A percentile compares a stretch with the other conserved stretches of the same genome.
phyloP scores from a whole-genome alignment of 352 stramenopile genomes.

The Phytophthora foliorum region DNA sequence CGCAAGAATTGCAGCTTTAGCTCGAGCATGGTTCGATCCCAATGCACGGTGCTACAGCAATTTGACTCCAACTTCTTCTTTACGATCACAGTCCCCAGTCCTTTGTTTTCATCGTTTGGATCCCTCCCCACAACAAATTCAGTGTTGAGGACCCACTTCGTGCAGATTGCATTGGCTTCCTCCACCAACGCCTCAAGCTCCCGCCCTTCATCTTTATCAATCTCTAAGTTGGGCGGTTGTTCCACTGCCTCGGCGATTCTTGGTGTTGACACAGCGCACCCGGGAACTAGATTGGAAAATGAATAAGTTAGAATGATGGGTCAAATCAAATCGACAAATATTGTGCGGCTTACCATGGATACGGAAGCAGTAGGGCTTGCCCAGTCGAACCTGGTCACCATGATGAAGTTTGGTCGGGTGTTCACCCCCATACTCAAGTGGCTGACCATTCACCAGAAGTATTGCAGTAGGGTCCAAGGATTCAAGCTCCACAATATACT shows the following conservation, averaged over 20 bases:
- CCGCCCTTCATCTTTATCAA: slow-evolving; percentile 29
- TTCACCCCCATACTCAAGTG: slow-evolving; percentile 27
- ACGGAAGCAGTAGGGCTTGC: slow-evolving; percentile 49
- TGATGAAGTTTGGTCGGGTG: slow-evolving; percentile 44
- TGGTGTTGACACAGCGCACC: slow-evolving; percentile 15
- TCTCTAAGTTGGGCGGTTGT: slow-evolving; percentile 33
- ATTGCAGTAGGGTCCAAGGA: slow-evolving; percentile 41
- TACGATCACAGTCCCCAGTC: slow-evolving; percentile 37
- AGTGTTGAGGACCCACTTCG: slow-evolving; percentile 61
- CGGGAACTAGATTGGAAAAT: slow-evolving; percentile 29
- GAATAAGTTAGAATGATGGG: slow-evolving; percentile 1
- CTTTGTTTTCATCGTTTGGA: background rate
- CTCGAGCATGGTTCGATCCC: slow-evolving; percentile 54
- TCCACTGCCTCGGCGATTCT: slow-evolving; percentile 41
- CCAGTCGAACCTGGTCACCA: slow-evolving; percentile 59
- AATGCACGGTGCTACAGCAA: slow-evolving; percentile 55
- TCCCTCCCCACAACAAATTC: slow-evolving; percentile 44
- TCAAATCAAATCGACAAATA: background rate
- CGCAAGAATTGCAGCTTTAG: slow-evolving; percentile 59
- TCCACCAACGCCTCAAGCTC: slow-evolving; percentile 46
- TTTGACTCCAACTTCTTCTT: slow-evolving; percentile 59
- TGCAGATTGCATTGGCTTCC: slow-evolving; percentile 72
- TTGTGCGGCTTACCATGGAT: slow-evolving; percentile 48
- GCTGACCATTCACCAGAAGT: slow-evolving; percentile 51
- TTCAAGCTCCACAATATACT: slow-evolving; percentile 50